Base-by-base conservation (phyloP, 345 rosid species). In the Syzygium aqueum region DNA sequence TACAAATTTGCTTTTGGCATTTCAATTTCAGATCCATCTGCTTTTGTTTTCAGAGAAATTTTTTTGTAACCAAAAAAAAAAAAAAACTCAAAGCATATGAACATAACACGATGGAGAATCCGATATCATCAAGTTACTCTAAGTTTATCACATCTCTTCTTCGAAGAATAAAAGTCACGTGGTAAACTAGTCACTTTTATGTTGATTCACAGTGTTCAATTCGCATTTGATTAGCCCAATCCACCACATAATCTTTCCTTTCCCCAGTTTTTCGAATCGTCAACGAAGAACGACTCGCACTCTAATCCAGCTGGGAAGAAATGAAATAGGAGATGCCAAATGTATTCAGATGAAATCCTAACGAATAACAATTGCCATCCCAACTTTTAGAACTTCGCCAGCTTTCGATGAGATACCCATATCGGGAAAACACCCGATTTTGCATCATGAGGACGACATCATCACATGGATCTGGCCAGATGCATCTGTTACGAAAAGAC, bases 231-330 rank as follows among this genome's bases (percentile, higher is more conserved):
- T 30, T 15, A 65, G 8, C 43, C 11, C 2, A 12, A 8, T 30
- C 7, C 78, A 17, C 13, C 9, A 73, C 12, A 73, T 33, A 11
- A 33, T 67, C 78, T 17, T 10, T 73, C 49, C 22, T 73, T 19
- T 73, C 80, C 7, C 22, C 3, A 17, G 2, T 73, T 73, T 17
- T 73, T 5, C 19, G 46, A 33, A 73, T 73, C 0, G 25, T 67
- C 6, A 2, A 10, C 43, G 0, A 0, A 43, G 14, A 19, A 40
- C 14, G 23, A 73, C 8, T 19, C 1, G 3, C 27, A 9, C 7
- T 40, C 25, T 30, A 33, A 67, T 8, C 21, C 22, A 67, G 46
- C 49, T 73, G 1, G 49, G 27, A 19, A 37, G 63, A 57, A 11
- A 57, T 5, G 49, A 73, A 2, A 37, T 3, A 73, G 4, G 80